Percentiles rank a stretch among this genome's conserved stretches.
Evolutionary conservation across 2,329 filamentous ascomycete species (phyloP).

Genomic region (Aspergillus persii): DNA sequence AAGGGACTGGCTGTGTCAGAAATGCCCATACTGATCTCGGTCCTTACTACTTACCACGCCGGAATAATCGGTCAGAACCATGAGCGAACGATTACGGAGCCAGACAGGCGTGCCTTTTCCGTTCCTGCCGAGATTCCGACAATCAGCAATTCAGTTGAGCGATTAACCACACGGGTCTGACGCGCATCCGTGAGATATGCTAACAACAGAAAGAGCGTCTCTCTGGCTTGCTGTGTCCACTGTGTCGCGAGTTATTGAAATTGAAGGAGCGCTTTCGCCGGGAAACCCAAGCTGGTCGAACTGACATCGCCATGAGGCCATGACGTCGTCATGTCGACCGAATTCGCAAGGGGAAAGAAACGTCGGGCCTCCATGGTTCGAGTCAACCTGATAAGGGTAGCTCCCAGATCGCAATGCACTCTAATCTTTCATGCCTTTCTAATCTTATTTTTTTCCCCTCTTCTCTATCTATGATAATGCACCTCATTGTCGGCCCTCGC

Average conservation of each 20-base stretch:
- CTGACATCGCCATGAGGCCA: not conserved
- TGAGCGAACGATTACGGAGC: not conserved
- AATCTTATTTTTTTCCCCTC: not conserved
- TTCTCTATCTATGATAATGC: not conserved
- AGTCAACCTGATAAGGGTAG: no score
- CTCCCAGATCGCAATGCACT: no score
- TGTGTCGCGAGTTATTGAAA: not conserved
- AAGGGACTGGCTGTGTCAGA: no score
- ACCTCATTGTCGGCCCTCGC: not conserved
- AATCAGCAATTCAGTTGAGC: not conserved
- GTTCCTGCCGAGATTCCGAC: conserved; percentile 1
- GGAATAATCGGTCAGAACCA: not conserved
- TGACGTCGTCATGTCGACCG: not conserved
- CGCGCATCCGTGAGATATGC: not conserved
- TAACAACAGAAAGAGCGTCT: not conserved
- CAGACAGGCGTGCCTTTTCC: not conserved
- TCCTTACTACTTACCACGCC: no score
- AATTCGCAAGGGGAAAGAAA: not conserved
- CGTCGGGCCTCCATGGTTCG: no score
- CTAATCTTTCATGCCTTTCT: not conserved
- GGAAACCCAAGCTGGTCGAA: not conserved
- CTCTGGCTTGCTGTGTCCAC: not conserved
- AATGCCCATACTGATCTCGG: no score
- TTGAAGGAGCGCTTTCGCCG: not conserved
- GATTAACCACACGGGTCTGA: not conserved